These are phyloP conservation scores for Vickermania ingenoplastis DNA, from an alignment of 208 protist genomes.

Conservation along the genomic window DNA sequence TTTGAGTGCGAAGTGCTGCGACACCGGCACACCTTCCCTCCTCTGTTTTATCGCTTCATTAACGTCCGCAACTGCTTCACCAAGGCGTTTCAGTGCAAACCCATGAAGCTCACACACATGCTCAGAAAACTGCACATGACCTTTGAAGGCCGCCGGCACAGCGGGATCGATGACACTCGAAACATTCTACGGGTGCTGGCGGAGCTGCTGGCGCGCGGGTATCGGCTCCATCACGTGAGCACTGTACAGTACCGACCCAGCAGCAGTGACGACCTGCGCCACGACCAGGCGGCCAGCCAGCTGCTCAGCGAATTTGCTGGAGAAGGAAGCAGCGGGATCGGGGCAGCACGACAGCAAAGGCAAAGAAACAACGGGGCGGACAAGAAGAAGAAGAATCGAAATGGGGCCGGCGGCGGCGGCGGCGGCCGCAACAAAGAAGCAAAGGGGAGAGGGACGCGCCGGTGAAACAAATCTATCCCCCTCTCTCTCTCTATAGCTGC, in stretches of 20 bases:
- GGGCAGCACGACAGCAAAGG: too few relatives aligned
- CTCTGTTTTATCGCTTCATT: conserved; percentile 84
- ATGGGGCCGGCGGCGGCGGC: too few relatives aligned
- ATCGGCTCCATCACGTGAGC: conserved; percentile 59
- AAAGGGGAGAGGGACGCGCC: too few relatives aligned
- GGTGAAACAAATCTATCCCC: too few relatives aligned
- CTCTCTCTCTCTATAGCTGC: too few relatives aligned
- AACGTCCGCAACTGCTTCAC: conserved; percentile 77
- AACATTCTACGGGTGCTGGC: conserved; percentile 85
- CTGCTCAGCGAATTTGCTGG: conserved; percentile 50
- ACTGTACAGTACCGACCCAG: conserved; percentile 56
- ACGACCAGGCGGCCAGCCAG: conserved; percentile 28
- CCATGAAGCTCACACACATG: conserved; percentile 77
- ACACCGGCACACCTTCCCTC: conserved; percentile 65
- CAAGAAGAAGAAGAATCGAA: too few relatives aligned
- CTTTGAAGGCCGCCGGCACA: conserved; percentile 80
- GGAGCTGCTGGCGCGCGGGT: conserved; percentile 68
- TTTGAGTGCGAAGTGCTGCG: conserved; percentile 74
- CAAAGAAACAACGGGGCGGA: too few relatives aligned
- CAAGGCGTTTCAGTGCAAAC: conserved; percentile 40
- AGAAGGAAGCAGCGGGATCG: too few relatives aligned
- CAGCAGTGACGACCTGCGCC: conserved; percentile 17
- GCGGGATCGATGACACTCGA: conserved; percentile 82
- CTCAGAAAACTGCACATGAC: conserved; percentile 48
- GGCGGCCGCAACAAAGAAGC: too few relatives aligned